These are phyloP conservation scores for Ajuga reptans DNA, from an alignment of 305 asterid species.

Conservation along the genomic window DNA sequence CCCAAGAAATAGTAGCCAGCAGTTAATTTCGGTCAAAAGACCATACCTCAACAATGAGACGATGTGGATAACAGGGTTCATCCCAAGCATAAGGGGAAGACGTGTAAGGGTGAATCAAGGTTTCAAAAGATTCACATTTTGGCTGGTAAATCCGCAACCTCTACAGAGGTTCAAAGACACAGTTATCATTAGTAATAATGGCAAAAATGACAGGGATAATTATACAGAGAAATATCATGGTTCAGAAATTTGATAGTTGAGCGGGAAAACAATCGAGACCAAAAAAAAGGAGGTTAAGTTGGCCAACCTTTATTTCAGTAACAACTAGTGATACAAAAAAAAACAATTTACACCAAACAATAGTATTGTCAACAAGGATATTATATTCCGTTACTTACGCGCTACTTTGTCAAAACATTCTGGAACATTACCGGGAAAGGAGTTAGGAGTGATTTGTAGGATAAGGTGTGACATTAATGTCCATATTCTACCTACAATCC, in stretches of 20 bases:
- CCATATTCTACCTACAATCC: background rate
- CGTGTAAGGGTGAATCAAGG: slow-evolving; percentile 75
- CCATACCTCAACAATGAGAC: slow-evolving; percentile 80
- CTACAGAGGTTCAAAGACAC: slow-evolving; percentile 35
- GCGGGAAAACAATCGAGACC: too few species aligned
- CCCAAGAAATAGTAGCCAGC: background rate
- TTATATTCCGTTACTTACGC: background rate
- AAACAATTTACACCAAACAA: background rate
- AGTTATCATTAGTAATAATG: slow-evolving; percentile 9
- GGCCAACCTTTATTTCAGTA: slow-evolving; percentile 6
- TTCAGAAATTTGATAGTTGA: slow-evolving; percentile 8
- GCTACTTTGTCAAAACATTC: background rate
- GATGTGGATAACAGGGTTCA: slow-evolving; percentile 91
- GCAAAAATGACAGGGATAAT: slow-evolving; percentile 1
- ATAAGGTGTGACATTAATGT: background rate
- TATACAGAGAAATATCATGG: slow-evolving; percentile 4
- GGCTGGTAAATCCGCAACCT: slow-evolving; percentile 89
- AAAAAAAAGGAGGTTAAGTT: background rate
- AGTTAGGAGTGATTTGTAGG: background rate
- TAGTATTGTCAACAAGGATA: slow-evolving; percentile 3
- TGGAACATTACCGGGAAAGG: background rate
- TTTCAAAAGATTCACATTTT: slow-evolving; percentile 87
- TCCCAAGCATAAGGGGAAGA: slow-evolving; percentile 93
- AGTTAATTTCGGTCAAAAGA: slow-evolving; percentile 14
- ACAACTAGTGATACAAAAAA: background rate